Base-by-base conservation (phyloP, 1,139 yeast genomes). In the Hemisphaericaspora xylofermentans region DNA sequence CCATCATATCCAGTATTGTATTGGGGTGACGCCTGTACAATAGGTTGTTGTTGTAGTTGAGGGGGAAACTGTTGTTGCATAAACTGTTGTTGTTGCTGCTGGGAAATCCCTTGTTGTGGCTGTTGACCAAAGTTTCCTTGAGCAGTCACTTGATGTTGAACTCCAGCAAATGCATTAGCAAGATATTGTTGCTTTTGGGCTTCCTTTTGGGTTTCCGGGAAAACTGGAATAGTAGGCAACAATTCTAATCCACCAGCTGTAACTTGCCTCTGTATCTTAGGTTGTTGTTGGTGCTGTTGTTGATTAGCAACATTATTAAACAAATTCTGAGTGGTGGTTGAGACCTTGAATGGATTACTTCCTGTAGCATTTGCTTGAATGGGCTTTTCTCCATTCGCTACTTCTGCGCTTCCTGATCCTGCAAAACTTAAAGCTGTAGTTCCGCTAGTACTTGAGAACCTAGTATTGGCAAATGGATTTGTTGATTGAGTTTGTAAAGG, bases 171-270 rank as follows among this genome's bases (percentile, higher is more conserved):
- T 2, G 80, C 80, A 43, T 64, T 61, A 38, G 61, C 55, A 49
- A 70, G 58, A 46, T 56, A 63, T 34, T 56, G 63, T 40, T 72
- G 70, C 39, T 61, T 61, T 38, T 61, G 66, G 21, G 63, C 66
- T 33, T 67, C 71, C 43, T 58, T 63, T 52, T 74, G 79, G 7
- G 87, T 82, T 48, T 79, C 78, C 0, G 87, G 87, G 52, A 82
- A 82, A 1, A 82, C 84, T 3, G 88, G 75, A 3, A 78, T 60
- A 0, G 88, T 82, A 3, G 82, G 82, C 31, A 81, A 51, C 41
- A 66, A 66, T 55, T 82, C 88, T 44, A 80, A 68, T 0, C 88
- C 88, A 4, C 88, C 88, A 16, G 86, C 84, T 2, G 88, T 82
- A 3, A 76, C 70, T 51, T 78, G 84, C 10, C 71, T 66, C 44